phyloP scores from a whole-genome alignment of 202 grass and related monocot species.

The Carex sylvatica region DNA sequence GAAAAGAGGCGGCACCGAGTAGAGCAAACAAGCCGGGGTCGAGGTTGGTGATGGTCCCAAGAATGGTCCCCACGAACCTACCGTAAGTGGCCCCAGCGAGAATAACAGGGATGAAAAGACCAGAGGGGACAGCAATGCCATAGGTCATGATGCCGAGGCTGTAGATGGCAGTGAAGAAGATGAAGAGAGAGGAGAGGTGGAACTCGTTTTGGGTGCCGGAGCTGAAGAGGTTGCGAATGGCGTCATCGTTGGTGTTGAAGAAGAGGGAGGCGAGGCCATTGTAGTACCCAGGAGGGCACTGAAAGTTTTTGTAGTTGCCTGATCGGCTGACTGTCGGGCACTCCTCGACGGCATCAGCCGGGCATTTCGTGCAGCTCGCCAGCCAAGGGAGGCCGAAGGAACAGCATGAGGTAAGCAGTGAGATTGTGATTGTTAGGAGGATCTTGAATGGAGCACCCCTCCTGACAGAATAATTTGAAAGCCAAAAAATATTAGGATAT shows the following conservation, averaged over 20 bases:
- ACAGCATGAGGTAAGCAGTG: slow-evolving; percentile 79
- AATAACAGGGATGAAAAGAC: slow-evolving; percentile 96
- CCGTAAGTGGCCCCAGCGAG: slow-evolving; percentile 78
- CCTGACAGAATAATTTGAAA: slow-evolving; percentile 31
- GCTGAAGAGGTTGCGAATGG: slow-evolving; percentile 95
- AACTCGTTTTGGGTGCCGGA: slow-evolving; percentile 59
- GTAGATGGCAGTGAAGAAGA: slow-evolving; percentile 74
- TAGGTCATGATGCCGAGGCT: slow-evolving; percentile 77
- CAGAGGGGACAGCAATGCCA: slow-evolving; percentile 76
- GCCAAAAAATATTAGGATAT: background rate
- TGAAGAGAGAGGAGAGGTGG: slow-evolving; percentile 59
- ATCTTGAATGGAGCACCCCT: slow-evolving; percentile 92
- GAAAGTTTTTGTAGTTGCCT: slow-evolving; percentile 82
- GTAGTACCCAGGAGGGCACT: slow-evolving; percentile 75
- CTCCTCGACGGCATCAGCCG: slow-evolving; percentile 43
- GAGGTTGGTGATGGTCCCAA: slow-evolving; percentile 63
- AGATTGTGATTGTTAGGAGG: slow-evolving; percentile 72
- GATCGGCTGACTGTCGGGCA: slow-evolving; percentile 83
- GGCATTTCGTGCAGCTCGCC: slow-evolving; percentile 66
- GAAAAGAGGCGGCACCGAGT: slow-evolving; percentile 84
- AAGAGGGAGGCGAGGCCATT: slow-evolving; percentile 90
- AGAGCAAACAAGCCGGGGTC: slow-evolving; percentile 89
- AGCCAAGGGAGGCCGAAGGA: slow-evolving; percentile 91
- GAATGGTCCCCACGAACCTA: slow-evolving; percentile 73
- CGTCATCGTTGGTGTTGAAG: slow-evolving; percentile 95